Base-by-base conservation (phyloP, 108 stramenopile genomes). In the Aurantiochytrium sp. region DNA sequence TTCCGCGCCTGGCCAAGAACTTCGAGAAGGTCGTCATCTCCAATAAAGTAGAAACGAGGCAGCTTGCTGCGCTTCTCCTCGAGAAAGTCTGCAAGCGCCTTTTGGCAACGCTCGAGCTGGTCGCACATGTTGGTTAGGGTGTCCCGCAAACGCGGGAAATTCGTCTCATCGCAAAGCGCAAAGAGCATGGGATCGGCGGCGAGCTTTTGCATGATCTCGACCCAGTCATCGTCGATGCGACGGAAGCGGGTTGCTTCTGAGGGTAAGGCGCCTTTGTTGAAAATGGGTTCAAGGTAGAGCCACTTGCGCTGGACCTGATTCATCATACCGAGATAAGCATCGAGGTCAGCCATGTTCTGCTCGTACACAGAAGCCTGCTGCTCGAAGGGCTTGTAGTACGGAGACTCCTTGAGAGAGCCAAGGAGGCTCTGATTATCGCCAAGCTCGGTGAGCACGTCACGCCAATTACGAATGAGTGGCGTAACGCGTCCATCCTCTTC, bases 1-100 rank as follows among this genome's bases (percentile, higher is more conserved):
- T 95, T 93, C 69, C 92, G 89, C 5, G 94, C 92, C 69, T 95
- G 94, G 16, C 94, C 94, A 45, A 95, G 91, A 10, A 95, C 94
- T 60, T 95, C 95, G 5, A 95, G 91, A 12, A 95, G 87, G 72
- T 95, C 95, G 43, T 95, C 95, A 60, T 95, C 95, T 3, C 95
- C 95, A 59, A 95, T 93, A 59, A 95, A 95, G 90, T 95, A 95
- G 87, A 95, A 95, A 4, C 95, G 93, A 10, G 95, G 95, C 90
- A 95, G 90, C 25, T 83, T 72, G 10, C 88, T 87, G 21, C 95
- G 64, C 73, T 95, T 95, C 69, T 91, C 92, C 87, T 95, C 95
- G 44, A 95, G 58, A 72, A 95, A 95, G 45, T 94, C 93, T 14
- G 92, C 69, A 55, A 95, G 73, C 3, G 95, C 95, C 90, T 93